phyloP scores from a whole-genome alignment of 805 yeast species.

The Starmerella sp. region DNA sequence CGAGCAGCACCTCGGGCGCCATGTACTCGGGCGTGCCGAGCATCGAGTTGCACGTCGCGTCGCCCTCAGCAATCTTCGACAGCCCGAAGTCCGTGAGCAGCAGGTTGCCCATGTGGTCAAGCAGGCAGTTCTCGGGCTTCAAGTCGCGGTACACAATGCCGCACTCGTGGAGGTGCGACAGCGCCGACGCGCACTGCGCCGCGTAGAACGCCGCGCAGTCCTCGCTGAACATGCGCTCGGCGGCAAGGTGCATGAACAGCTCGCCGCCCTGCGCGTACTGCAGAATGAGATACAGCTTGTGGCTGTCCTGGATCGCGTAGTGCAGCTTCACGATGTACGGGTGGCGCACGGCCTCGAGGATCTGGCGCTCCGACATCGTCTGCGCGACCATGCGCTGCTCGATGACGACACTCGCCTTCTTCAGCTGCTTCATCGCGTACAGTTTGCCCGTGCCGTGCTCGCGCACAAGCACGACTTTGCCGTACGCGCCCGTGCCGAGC shows the following conservation, averaged over 20 bases:
- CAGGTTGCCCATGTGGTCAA: slow-evolving; percentile 67
- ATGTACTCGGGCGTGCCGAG: slow-evolving; percentile 75
- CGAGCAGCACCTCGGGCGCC: slow-evolving; percentile 81
- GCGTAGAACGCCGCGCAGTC: slow-evolving; percentile 62
- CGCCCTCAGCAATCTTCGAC: slow-evolving; percentile 35
- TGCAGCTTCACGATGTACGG: slow-evolving; percentile 72
- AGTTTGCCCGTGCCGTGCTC: slow-evolving; percentile 51
- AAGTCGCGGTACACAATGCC: slow-evolving; percentile 82
- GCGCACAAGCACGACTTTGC: slow-evolving; percentile 69
- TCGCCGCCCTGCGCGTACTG: slow-evolving; percentile 90
- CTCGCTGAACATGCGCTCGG: slow-evolving; percentile 40
- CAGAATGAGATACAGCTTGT: slow-evolving; percentile 60
- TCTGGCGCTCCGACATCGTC: slow-evolving; percentile 69
- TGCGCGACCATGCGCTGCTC: slow-evolving; percentile 50
- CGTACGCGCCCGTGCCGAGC: slow-evolving; percentile 79
- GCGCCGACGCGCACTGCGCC: slow-evolving; percentile 71
- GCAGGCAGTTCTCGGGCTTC: slow-evolving; percentile 80
- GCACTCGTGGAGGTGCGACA: slow-evolving; percentile 60
- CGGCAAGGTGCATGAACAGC: slow-evolving; percentile 51
- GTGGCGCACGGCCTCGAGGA: slow-evolving; percentile 59
- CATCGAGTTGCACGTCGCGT: slow-evolving; percentile 42
- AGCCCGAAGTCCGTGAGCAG: slow-evolving; percentile 81
- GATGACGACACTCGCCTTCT: slow-evolving; percentile 69
- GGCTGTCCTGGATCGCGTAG: slow-evolving; percentile 73
- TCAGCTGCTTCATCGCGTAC: slow-evolving; percentile 77